Conservation (phyloP, 768 basidiomycete species). For the Kwoniella newhampshirensis region DNA sequence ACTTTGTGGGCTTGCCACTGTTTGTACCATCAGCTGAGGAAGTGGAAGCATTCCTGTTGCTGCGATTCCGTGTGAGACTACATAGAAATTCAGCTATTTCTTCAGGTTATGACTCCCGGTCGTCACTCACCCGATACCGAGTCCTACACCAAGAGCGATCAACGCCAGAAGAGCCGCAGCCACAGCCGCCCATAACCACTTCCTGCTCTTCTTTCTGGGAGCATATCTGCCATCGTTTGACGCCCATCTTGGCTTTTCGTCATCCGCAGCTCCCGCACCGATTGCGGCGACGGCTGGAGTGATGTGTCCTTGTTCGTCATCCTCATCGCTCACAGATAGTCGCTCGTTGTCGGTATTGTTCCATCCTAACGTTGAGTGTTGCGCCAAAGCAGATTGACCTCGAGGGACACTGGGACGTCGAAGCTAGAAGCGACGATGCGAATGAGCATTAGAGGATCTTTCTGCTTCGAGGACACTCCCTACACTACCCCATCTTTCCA, state of each 20-base stretch:
- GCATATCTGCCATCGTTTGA: slow-evolving; percentile 1
- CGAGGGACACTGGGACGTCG: slow-evolving; percentile 14
- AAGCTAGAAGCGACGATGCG: not conserved
- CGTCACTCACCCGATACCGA: slow-evolving; percentile 42
- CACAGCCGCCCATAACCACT: slow-evolving; percentile 36
- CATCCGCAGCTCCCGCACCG: slow-evolving; percentile 19
- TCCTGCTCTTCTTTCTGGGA: slow-evolving; percentile 35
- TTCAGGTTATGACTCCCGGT: not conserved
- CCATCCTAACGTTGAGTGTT: slow-evolving; percentile 29
- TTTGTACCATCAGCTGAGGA: slow-evolving; percentile 11
- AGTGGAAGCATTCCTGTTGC: slow-evolving; percentile 8
- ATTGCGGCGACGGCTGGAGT: slow-evolving; percentile 28
- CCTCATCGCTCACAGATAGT: slow-evolving; percentile 27
- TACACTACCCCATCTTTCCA: too few relatives aligned
- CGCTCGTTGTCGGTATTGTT: slow-evolving; percentile 26
- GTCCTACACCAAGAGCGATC: slow-evolving; percentile 41
- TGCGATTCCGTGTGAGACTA: slow-evolving; percentile 33
- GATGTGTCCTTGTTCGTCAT: slow-evolving; percentile 45
- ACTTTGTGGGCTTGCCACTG: slow-evolving; percentile 1
- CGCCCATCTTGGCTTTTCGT: slow-evolving; percentile 43
- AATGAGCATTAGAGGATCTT: too few relatives aligned
- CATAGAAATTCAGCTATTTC: slow-evolving; percentile 1
- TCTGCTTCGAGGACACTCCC: too few relatives aligned
- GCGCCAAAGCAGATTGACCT: slow-evolving; percentile 25
- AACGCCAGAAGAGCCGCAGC: slow-evolving; percentile 28